A percentile compares a stretch with the other conserved stretches of the same genome.
These are phyloP conservation scores for Tuber melanosporum DNA, from an alignment of 495 filamentous ascomycete genomes.

Conservation along the genomic window DNA sequence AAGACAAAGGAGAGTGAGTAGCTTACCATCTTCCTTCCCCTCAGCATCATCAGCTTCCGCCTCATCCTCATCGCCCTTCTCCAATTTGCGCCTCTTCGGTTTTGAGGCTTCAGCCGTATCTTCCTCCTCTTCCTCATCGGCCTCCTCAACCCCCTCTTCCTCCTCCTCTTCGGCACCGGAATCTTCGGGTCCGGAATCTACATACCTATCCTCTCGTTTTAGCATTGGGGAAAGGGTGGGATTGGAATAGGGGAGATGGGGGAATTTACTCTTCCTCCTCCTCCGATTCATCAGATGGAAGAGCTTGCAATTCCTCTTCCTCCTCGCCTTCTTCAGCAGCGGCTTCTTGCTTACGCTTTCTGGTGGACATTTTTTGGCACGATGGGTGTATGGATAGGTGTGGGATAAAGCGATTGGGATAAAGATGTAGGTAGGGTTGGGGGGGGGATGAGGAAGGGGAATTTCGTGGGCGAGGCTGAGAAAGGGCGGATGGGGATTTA, in stretches of 20 bases:
- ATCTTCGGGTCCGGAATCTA: conserved; percentile 39
- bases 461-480: not conserved
- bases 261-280: conserved; percentile 43
- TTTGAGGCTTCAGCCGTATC: conserved; percentile 25
- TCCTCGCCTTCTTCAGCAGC: conserved; percentile 14
- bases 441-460: not conserved
- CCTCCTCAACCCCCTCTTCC: conserved; percentile 25
- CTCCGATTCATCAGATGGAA: conserved; percentile 40
- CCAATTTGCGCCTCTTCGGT: conserved; percentile 35
- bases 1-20: not conserved
- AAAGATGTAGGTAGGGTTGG: not conserved
- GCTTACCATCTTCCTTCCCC: conserved; percentile 15
- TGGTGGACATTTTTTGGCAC: conserved; percentile 35
- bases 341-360: conserved; percentile 43
- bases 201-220: conserved; percentile 29
- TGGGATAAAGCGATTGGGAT: not conserved
- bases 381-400: not conserved
- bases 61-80: conserved; percentile 30
- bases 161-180: conserved; percentile 29
- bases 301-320: conserved; percentile 41
- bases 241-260: not conserved
- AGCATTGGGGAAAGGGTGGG: conserved; percentile 7
- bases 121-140: conserved; percentile 3
- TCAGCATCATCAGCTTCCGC: conserved; percentile 26
- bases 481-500: conserved; percentile 4